These are phyloP conservation scores for Speleostelium caveatum DNA, from an alignment of 78 protist species.

Conservation along the genomic window DNA sequence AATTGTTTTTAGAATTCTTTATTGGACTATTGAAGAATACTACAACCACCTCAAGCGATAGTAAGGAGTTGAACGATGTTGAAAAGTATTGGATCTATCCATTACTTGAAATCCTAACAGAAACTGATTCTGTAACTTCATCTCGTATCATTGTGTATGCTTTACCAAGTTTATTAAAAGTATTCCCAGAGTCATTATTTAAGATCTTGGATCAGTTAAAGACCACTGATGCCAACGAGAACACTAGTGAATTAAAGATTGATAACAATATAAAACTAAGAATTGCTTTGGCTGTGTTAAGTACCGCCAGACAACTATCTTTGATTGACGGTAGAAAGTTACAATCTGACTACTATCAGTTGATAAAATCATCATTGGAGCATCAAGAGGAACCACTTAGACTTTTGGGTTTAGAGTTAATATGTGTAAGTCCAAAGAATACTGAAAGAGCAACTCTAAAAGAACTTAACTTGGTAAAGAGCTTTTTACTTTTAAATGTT, in stretches of 20 bases:
- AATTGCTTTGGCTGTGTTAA: slow-evolving; percentile 50
- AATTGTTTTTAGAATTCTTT: slow-evolving; percentile 45
- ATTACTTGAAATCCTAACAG: slow-evolving; percentile 38
- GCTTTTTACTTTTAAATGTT: slow-evolving; percentile 23
- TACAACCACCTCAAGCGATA: neutral
- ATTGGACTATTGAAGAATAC: slow-evolving; percentile 15
- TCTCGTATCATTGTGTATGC: slow-evolving; percentile 58
- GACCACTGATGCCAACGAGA: neutral
- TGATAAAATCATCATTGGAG: slow-evolving; percentile 34
- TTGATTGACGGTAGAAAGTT: slow-evolving; percentile 24
- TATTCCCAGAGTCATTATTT: slow-evolving; percentile 66
- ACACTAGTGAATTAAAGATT: neutral
- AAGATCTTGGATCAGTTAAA: slow-evolving; percentile 32
- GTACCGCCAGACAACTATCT: slow-evolving; percentile 38
- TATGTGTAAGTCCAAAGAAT: slow-evolving; percentile 62
- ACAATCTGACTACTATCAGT: neutral
- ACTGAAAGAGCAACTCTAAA: slow-evolving; percentile 59
- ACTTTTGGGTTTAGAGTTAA: slow-evolving; percentile 59
- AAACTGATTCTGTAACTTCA: slow-evolving; percentile 19
- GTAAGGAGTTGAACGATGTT: neutral
- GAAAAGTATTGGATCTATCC: slow-evolving; percentile 67
- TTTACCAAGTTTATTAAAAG: slow-evolving; percentile 42
- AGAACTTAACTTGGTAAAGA: slow-evolving; percentile 34
- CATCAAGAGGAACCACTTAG: slow-evolving; percentile 65
- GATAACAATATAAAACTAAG: slow-evolving; percentile 38